Evolutionary conservation across 163 green algal species (phyloP).

Genomic region (Scenedesmus sp.): DNA sequence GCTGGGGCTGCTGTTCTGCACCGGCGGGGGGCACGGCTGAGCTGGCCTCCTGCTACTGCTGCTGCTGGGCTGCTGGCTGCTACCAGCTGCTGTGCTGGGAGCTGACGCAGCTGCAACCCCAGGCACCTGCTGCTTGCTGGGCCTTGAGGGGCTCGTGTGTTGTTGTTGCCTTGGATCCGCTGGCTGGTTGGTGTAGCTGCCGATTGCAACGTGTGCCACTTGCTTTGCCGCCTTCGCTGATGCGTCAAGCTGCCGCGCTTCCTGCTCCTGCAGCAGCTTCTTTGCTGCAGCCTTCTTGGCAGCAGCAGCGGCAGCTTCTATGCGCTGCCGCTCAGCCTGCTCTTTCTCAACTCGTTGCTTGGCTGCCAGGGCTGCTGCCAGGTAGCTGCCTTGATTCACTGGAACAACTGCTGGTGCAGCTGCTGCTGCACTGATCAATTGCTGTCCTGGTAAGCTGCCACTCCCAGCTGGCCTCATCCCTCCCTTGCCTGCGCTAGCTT

Average conservation of each 20-base stretch:
- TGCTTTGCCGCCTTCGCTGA: neutral
- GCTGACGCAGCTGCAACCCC: neutral
- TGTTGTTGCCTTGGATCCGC: neutral
- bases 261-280: neutral
- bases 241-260: neutral
- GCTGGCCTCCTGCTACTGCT: neutral
- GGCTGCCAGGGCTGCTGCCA: conserved; percentile 42
- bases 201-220: neutral
- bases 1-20: conserved; percentile 8
- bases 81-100: neutral
- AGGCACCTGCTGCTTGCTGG: neutral
- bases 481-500: neutral
- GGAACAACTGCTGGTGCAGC: conserved; percentile 45
- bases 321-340: conserved; percentile 46
- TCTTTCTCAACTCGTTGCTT: conserved; percentile 52
- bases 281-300: conserved; percentile 4
- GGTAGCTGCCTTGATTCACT: conserved; percentile 62
- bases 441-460: neutral
- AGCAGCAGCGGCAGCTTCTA: conserved; percentile 30
- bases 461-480: neutral
- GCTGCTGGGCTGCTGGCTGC: neutral
- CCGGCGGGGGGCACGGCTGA: neutral
- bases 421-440: neutral
- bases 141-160: neutral
- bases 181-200: conserved; percentile 25